Conservation (phyloP, 2,329 filamentous ascomycete genomes). For the Zasmidium cellare region DNA sequence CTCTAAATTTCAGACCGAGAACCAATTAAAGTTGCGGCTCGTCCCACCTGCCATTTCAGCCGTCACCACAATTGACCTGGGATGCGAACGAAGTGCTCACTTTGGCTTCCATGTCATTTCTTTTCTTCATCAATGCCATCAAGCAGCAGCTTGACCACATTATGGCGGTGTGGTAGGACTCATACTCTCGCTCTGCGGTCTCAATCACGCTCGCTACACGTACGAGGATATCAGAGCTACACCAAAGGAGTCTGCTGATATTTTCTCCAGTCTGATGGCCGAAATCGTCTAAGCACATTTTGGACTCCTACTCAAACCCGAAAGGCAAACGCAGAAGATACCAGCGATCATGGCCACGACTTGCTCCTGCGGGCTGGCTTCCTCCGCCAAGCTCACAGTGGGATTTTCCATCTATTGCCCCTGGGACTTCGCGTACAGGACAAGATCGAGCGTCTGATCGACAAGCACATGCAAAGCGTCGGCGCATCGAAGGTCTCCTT, state of each 20-base stretch:
- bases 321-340: conserved; percentile 52
- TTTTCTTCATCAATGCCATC: conserved; percentile 2
- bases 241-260: neutral
- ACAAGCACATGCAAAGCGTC: conserved; percentile 77
- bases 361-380: conserved; percentile 48
- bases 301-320: conserved; percentile 67
- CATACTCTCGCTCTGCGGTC: neutral
- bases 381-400: conserved; percentile 70
- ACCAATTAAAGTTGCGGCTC: no score
- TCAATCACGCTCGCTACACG: conserved; percentile 13
- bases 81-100: no score
- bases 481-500: conserved; percentile 79
- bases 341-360: conserved; percentile 46
- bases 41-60: no score
- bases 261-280: conserved; percentile 52
- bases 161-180: conserved; percentile 1
- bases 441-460: conserved; percentile 82
- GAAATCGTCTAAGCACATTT: conserved; percentile 67
- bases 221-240: conserved; percentile 5
- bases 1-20: neutral
- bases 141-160: conserved; percentile 2
- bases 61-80: no score
- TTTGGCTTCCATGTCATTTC: no score
- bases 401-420: conserved; percentile 89
- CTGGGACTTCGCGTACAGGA: conserved; percentile 83